Base-by-base conservation (phyloP, 108 stramenopile genomes). In the Fragilaria crotonensis region DNA sequence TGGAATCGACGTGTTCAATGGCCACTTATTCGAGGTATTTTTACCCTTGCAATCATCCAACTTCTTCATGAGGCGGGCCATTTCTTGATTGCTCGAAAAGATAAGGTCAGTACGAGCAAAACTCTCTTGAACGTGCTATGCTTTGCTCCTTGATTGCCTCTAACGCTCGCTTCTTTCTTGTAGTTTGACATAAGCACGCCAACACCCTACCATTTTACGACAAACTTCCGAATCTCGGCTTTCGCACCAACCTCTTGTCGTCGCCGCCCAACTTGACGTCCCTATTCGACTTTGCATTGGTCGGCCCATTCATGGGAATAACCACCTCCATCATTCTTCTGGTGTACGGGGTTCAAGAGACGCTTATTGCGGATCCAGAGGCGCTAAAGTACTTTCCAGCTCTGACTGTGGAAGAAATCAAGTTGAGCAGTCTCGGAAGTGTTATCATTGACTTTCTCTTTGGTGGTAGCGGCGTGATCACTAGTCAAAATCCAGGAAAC, bases 211-310 rank as follows among this genome's bases (percentile, higher is more conserved):
- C 54, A 49, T 84, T 58, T 51, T 73, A 36, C 63, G 73, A 66
- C 57, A 71, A 26, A 44, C 57, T 85, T 22, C 81, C 81, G 0
- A 67, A 75, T 50, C 45, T 78, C 25, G 81, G 81, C 25, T 59
- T 75, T 25, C 78, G 78, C 17, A 83, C 76, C 45, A 59, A 74
- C 5, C 51, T 85, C 29, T 81, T 72, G 36, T 67, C 79, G 14
- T 80, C 83, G 2, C 82, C 83, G 2, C 68, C 78, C 30, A 77
- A 75, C 54, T 69, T 69, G 27, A 70, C 59, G 27, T 64, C 67
- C 41, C 53, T 88, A 46, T 88, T 86, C 53, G 84, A 92, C 60
- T 76, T 92, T 57, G 90, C 84, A 0, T 57, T 87, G 29, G 74
- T 67, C 4, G 86, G 90, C 20, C 86, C 90, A 1, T 52, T 80